Percentiles rank a stretch among this genome's conserved stretches.
phyloP scores from a whole-genome alignment of 2,329 filamentous ascomycete genomes.

The Xylaria polymorpha region DNA sequence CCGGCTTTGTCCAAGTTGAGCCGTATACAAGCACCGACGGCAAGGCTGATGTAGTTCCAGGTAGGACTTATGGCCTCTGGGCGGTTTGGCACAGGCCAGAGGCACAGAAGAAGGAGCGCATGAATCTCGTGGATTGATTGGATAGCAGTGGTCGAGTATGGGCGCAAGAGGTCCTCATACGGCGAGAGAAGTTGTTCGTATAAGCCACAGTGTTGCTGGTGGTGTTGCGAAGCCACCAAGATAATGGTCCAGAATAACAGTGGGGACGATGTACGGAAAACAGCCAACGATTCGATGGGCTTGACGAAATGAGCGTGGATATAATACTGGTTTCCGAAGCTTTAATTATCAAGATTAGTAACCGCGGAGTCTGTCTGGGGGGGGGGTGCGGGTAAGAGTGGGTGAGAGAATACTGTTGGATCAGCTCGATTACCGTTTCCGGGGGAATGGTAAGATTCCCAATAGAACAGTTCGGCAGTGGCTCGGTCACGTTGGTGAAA shows the following conservation, averaged over 20 bases:
- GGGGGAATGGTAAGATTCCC: constrained; percentile 18
- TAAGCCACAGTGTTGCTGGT: constrained; percentile 19
- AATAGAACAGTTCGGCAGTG: constrained; percentile 21
- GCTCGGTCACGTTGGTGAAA: constrained; percentile 24
- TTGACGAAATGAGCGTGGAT: constrained; percentile 27
- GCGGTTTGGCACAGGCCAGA: constrained; percentile 30
- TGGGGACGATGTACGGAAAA: constrained; percentile 20
- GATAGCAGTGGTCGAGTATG: constrained; percentile 28
- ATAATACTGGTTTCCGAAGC: constrained; percentile 32
- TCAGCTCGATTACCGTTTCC: constrained; percentile 28
- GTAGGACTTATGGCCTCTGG: constrained; percentile 19
- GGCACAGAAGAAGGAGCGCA: constrained; percentile 32
- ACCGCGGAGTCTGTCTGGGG: constrained; percentile 11
- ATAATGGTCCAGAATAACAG: constrained; percentile 37
- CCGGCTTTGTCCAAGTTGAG: constrained; percentile 26
- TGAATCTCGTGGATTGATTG: constrained; percentile 35
- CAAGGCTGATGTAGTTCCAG: constrained; percentile 35
- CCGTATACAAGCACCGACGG: constrained; percentile 32
- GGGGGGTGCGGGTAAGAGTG: not conserved
- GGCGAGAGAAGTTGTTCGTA: constrained; percentile 20
- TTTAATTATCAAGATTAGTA: constrained; percentile 29
- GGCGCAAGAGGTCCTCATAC: constrained; percentile 26
- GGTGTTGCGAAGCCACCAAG: constrained; percentile 28
- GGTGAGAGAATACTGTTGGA: constrained; percentile 30
- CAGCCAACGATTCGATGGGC: constrained; percentile 23